Base-by-base conservation (phyloP, 148 eudicot genomes). In the Vaccinium vitisidaea region DNA sequence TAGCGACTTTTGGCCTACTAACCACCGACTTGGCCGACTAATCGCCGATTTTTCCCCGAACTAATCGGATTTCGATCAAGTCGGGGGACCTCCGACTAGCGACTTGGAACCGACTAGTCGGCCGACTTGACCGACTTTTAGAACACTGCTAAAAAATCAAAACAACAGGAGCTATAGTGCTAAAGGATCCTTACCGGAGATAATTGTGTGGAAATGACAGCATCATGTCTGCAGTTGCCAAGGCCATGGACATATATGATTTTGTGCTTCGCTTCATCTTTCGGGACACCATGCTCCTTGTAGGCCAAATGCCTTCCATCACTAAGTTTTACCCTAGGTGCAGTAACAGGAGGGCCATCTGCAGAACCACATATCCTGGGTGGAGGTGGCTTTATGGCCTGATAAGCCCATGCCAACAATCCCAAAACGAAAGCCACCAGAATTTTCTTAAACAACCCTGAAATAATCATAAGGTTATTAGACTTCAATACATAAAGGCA, bases 261-360 rank as follows among this genome's bases (percentile, higher is more conserved):
- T 81, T 91, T 93, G 86, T 91, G 83, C 77, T 92, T 90, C 5
- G 96, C 98, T 78, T 54, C 67, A 39, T 96, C 91, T 84, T 79
- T 91, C 11, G 97, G 92, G 39, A 94, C 92, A 80, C 98, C 97
- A 82, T 85, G 82, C 75, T 92, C 98, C 87, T 90, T 87, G 89
- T 94, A 94, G 69, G 98, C 96, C 85, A 96, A 90, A 88, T 92
- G 89, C 70, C 98, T 93, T 79, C 98, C 98, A 86, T 94, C 98
- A 23, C 91, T 89, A 50, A 94, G 91, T 91, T 88, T 89, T 46
- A 96, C 88, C 88, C 98, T 90, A 1, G 94, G 91, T 46, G 93
- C 92, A 16, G 98, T 93, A 80, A 96, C 61, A 8, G 94, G 93
- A 65, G 98, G 98, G 18, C 95, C 98, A 84, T 87, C 90, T 11